Percentiles rank a stretch among this genome's conserved stretches.
phyloP scores from a whole-genome alignment of 371 early-diverging fungal genomes.

The Mucor racemosus region DNA sequence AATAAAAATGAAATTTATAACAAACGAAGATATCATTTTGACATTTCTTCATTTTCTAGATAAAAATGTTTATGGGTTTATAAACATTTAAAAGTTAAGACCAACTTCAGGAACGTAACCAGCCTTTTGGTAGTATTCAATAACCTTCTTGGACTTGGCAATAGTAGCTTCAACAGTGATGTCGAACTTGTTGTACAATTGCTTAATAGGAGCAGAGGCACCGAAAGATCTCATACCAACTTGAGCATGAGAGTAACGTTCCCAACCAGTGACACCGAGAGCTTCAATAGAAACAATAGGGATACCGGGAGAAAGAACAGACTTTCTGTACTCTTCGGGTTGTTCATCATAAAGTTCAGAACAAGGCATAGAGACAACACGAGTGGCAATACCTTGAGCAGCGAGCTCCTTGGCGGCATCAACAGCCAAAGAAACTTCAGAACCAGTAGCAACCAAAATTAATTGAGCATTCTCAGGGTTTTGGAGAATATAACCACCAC shows the following conservation, averaged over 20 bases:
- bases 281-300: slow-evolving; percentile 95
- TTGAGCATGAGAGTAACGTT: slow-evolving; percentile 89
- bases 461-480: slow-evolving; percentile 64
- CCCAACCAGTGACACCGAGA: slow-evolving; percentile 94
- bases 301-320: slow-evolving; percentile 81
- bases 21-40: background rate
- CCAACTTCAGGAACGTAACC: slow-evolving; percentile 58
- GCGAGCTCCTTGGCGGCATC: slow-evolving; percentile 81
- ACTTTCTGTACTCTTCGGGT: slow-evolving; percentile 79
- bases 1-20: background rate
- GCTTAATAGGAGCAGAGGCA: slow-evolving; percentile 82
- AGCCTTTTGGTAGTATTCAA: slow-evolving; percentile 74
- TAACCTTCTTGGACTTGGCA: slow-evolving; percentile 77
- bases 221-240: slow-evolving; percentile 97
- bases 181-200: slow-evolving; percentile 84
- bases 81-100: slow-evolving; percentile 35
- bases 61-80: background rate
- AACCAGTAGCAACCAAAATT: slow-evolving; percentile 92
- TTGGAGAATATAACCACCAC: slow-evolving; percentile 83
- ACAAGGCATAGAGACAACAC: slow-evolving; percentile 97
- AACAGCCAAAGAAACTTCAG: slow-evolving; percentile 91
- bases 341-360: slow-evolving; percentile 96
- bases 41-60: slow-evolving; percentile 7
- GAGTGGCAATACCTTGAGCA: slow-evolving; percentile 63
- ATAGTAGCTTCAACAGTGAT: slow-evolving; percentile 80